Evolutionary conservation across 306 rosid species (phyloP), one percentile per base, ranked within the genome.

Genomic region (Herpetospermum pedunculosum): DNA sequence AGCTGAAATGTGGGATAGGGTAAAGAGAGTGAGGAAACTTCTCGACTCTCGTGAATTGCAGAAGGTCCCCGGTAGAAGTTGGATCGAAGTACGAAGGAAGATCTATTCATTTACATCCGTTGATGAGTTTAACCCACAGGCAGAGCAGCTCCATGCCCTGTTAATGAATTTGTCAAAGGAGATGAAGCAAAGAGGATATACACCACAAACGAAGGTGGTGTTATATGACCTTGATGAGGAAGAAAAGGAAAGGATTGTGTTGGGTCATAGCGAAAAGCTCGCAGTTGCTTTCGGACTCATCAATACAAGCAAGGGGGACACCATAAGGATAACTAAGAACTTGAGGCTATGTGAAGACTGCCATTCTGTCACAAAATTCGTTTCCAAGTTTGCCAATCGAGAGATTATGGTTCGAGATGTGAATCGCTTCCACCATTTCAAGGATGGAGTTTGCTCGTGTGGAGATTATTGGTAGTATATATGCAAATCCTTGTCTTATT

Each of bases 251-350:
- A 85, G 79, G 54, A 78, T 90, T 47, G 32, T 93, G 70, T 75
- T 93, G 81, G 96, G 98, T 76, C 98, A 93, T 74, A 87, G 96
- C n/a, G 96, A 91, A 75, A 93, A 93, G 63, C 87, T 93, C 25
- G 96, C 94, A 0, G 88, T 93, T 53, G 98, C 97, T n/a, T 93
- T 93, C 14, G 98, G 96, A 62, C 96, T 93, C 71, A 89, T 90
- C 74, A 93, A 90, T 52, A 80, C 89, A 28, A 81, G 84, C 28
- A 81, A 79, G 40, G 88, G 98, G 23, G 90, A 90, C 67, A 84
- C 87, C 63, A 89, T 93, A 68, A 79, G 98, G 77, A 87, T 93
- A 76, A 81, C 92, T 49, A 93, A 93, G 75, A 93, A 93, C 85
- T 78, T 90, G 82, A 93, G 97, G 86, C 72, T 90, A 60, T 93